These are phyloP conservation scores for Cadophora sp. DNA, from an alignment of 2,329 filamentous ascomycete species.

Conservation along the genomic window DNA sequence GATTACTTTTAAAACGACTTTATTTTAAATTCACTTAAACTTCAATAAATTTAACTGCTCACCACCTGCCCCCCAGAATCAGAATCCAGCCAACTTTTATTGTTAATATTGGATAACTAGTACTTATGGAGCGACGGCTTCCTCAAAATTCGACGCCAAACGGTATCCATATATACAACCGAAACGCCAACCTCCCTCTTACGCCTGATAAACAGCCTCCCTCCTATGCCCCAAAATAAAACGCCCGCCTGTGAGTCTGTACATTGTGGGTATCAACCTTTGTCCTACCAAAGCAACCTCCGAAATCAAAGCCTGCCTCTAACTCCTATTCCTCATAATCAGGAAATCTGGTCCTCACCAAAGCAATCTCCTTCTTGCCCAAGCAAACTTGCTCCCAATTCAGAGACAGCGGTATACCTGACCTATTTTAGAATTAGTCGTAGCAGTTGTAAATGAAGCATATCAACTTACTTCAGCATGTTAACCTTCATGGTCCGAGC, in stretches of 20 bases:
- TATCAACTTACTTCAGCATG: slow-evolving; percentile 50
- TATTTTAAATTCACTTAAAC: no score
- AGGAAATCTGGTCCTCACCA: slow-evolving; percentile 40
- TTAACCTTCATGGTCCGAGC: slow-evolving; percentile 60
- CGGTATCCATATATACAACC: not conserved
- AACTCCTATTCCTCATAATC: slow-evolving; percentile 29
- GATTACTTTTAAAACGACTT: no score
- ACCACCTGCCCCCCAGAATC: no score
- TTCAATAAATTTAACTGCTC: no score
- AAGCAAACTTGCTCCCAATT: slow-evolving; percentile 53
- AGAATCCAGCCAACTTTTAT: no score
- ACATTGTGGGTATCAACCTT: slow-evolving; percentile 11
- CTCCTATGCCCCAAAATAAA: not conserved
- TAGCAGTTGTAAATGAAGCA: not conserved
- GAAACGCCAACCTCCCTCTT: not conserved
- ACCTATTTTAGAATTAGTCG: slow-evolving; percentile 26
- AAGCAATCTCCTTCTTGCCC: slow-evolving; percentile 49
- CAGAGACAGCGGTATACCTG: slow-evolving; percentile 45
- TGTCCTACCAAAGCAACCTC: not conserved
- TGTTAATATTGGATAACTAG: not conserved
- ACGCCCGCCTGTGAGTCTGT: not conserved
- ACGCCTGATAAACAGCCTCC: not conserved
- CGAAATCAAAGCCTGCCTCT: not conserved
- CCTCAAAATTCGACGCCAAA: not conserved
- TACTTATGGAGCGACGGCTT: no score